Conservation (phyloP, 129 eudicot species). For the Silybum marianum region DNA sequence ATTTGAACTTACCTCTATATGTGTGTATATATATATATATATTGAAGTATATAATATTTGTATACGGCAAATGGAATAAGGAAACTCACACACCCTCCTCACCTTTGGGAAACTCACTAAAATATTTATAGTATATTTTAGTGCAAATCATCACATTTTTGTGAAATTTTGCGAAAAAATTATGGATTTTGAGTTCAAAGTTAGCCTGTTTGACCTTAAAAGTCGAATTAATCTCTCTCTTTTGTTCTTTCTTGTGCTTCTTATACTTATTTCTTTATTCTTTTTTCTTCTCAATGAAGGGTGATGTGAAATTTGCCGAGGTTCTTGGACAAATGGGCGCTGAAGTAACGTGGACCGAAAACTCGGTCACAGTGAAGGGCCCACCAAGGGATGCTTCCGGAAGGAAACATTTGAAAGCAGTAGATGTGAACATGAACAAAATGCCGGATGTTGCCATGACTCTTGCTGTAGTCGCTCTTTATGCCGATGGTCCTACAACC, state of each 20-base stretch:
- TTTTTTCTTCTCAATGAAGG: slow-evolving; percentile 45
- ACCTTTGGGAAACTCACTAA: neutral
- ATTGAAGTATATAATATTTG: too few species aligned
- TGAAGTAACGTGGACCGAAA: slow-evolving; percentile 94
- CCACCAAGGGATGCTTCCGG: slow-evolving; percentile 74
- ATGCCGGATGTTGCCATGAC: slow-evolving; percentile 99
- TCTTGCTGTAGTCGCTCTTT: slow-evolving; percentile 95
- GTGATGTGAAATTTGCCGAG: slow-evolving; percentile 98
- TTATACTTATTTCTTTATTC: slow-evolving; percentile 45
- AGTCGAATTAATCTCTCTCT: neutral
- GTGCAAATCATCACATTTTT: neutral
- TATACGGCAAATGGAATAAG: too few species aligned
- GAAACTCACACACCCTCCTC: too few species aligned
- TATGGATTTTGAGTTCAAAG: neutral
- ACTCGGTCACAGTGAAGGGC: slow-evolving; percentile 89
- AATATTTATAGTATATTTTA: neutral
- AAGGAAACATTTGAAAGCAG: slow-evolving; percentile 72
- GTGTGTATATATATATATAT: too few species aligned
- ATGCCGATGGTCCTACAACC: slow-evolving; percentile 93
- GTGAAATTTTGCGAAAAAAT: neutral
- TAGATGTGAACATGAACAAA: slow-evolving; percentile 99
- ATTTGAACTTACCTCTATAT: too few species aligned
- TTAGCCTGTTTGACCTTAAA: slow-evolving; percentile 10
- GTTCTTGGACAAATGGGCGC: slow-evolving; percentile 99
- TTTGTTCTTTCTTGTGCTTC: slow-evolving; percentile 1